phyloP scores from a whole-genome alignment of 2,329 filamentous ascomycete species.

The Cladophialophora yegresii region DNA sequence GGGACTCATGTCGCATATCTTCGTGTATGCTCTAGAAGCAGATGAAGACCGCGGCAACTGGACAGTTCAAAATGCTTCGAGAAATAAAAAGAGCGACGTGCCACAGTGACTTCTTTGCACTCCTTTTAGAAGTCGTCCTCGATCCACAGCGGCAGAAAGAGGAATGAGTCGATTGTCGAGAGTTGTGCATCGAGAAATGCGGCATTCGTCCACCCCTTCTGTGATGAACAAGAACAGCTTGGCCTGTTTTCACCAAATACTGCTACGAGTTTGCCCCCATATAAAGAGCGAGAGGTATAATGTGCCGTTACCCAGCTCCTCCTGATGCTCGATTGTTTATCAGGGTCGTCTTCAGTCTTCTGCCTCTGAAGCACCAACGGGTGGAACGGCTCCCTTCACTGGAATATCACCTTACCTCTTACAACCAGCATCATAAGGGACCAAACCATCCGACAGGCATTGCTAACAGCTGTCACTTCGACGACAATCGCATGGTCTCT shows the following conservation, averaged over 20 bases:
- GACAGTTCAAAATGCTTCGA: slow-evolving; percentile 17
- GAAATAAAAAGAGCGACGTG: slow-evolving; percentile 7
- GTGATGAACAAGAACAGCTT: neutral
- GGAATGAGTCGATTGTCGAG: slow-evolving; percentile 20
- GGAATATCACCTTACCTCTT: neutral
- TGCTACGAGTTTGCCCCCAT: neutral
- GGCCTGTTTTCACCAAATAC: neutral
- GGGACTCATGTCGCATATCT: slow-evolving; percentile 21
- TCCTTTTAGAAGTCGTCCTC: slow-evolving; percentile 9
- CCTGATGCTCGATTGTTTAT: slow-evolving; percentile 41
- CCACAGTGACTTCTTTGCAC: slow-evolving; percentile 17
- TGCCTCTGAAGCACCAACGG: neutral
- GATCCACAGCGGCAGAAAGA: slow-evolving; percentile 13
- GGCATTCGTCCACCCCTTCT: slow-evolving; percentile 15
- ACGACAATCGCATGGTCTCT: neutral
- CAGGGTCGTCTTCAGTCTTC: neutral
- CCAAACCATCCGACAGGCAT: neutral
- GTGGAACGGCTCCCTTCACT: neutral
- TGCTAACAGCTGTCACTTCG: neutral
- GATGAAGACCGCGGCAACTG: slow-evolving; percentile 14
- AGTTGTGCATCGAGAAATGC: slow-evolving; percentile 20
- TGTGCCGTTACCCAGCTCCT: slow-evolving; percentile 30
- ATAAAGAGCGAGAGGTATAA: slow-evolving; percentile 40
- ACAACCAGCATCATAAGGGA: no score
- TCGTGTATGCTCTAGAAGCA: slow-evolving; percentile 21